These are phyloP conservation scores for Talaromyces sp. DNA, from an alignment of 2,329 filamentous ascomycete species.

Conservation along the genomic window DNA sequence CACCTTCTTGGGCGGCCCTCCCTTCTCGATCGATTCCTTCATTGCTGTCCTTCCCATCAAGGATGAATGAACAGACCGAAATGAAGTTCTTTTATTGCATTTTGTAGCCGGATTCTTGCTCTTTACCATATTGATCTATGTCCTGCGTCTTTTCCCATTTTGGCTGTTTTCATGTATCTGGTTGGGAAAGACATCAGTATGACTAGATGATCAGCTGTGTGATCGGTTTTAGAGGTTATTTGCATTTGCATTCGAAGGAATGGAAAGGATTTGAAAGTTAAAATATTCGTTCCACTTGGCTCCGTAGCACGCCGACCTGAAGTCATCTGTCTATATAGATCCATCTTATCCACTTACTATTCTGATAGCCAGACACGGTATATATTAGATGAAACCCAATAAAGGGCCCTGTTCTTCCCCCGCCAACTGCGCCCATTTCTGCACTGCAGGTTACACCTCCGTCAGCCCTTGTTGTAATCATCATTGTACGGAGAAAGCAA, in stretches of 20 bases:
- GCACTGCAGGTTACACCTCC: background rate
- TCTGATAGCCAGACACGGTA: background rate
- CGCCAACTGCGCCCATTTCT: background rate
- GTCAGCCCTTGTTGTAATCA: background rate
- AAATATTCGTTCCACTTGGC: background rate
- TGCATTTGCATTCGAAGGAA: background rate
- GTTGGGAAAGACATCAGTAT: background rate
- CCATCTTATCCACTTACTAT: too few species aligned
- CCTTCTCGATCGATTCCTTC: conserved; percentile 2
- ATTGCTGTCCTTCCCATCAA: background rate
- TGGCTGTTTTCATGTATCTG: background rate
- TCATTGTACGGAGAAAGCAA: background rate
- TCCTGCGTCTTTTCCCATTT: background rate
- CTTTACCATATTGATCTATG: background rate
- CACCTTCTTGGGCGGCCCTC: background rate
- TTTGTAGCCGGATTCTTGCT: background rate
- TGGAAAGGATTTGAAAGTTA: background rate
- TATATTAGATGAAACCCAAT: background rate
- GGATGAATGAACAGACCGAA: conserved; percentile 1
- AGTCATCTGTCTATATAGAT: too few species aligned
- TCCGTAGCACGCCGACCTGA: too few species aligned
- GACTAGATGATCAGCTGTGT: background rate
- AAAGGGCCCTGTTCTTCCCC: background rate
- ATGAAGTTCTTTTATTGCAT: background rate
- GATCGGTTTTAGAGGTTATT: background rate